These are phyloP conservation scores for Stylonectria norvegica DNA, from an alignment of 2,329 filamentous ascomycete genomes.

Conservation along the genomic window DNA sequence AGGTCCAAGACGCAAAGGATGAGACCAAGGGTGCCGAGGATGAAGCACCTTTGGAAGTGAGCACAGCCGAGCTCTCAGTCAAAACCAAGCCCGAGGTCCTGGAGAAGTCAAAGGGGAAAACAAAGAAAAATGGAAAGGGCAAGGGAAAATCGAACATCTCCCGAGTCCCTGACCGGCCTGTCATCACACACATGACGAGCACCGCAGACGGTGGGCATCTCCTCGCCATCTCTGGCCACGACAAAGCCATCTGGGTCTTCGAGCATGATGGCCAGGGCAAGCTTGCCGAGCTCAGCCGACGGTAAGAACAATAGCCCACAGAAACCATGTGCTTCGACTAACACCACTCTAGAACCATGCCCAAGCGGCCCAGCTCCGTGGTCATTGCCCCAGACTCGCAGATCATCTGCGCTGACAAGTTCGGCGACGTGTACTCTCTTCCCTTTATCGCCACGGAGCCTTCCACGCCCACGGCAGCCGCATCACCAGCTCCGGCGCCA, in stretches of 20 bases:
- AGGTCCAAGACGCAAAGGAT: conserved; percentile 24
- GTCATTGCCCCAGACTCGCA: conserved; percentile 65
- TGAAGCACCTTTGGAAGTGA: conserved; percentile 10
- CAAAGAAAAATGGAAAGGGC: conserved; percentile 31
- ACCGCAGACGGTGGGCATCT: conserved; percentile 65
- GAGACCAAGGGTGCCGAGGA: conserved; percentile 19
- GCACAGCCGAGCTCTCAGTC: conserved; percentile 5
- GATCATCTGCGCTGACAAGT: conserved; percentile 88
- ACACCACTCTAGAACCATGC: conserved; percentile 63
- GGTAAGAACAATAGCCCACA: conserved; percentile 45
- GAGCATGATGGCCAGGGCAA: conserved; percentile 58
- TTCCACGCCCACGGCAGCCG: conserved; percentile 11
- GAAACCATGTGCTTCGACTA: conserved; percentile 17
- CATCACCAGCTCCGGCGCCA: conserved; percentile 12
- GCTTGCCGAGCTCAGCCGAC: conserved; percentile 66
- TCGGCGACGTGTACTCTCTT: conserved; percentile 90
- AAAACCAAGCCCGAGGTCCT: conserved; percentile 13
- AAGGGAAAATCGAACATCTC: conserved; percentile 30
- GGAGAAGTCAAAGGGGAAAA: conserved; percentile 20
- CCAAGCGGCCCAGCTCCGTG: conserved; percentile 81
- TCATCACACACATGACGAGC: conserved; percentile 65
- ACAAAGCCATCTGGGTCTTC: conserved; percentile 87
- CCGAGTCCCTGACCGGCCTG: conserved; percentile 50
- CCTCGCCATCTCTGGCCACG: conserved; percentile 79
- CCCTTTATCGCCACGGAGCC: conserved; percentile 52